A percentile compares a stretch with the other conserved stretches of the same genome.
Conservation (phyloP, 1,284 basidiomycete genomes). For the Heterobasidion occidentale region DNA sequence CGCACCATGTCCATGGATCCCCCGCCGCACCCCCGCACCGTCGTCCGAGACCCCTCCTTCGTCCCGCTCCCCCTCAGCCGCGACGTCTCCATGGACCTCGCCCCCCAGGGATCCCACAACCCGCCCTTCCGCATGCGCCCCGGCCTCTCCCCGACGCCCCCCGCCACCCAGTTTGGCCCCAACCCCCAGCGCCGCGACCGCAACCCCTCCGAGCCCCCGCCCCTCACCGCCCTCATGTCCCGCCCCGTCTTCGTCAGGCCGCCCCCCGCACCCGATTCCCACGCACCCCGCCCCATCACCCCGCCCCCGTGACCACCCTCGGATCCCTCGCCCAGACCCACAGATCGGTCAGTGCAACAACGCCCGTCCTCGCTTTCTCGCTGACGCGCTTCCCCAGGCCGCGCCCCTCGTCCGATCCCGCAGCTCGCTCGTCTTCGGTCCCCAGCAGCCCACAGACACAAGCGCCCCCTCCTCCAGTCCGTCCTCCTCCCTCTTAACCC, state of each 20-base stretch:
- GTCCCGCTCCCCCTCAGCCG: constrained; percentile 25
- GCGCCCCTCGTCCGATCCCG: constrained; percentile 41
- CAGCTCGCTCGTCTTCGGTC: constrained; percentile 39
- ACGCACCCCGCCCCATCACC: constrained; percentile 15
- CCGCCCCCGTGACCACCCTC: constrained; percentile 37
- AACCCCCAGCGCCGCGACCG: constrained; percentile 27
- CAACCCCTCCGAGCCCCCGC: constrained; percentile 58
- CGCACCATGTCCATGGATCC: constrained; percentile 63
- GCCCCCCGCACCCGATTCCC: constrained; percentile 25
- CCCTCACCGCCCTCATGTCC: constrained; percentile 45
- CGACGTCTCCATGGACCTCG: constrained; percentile 30
- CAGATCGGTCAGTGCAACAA: constrained; percentile 35
- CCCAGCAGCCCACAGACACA: constrained; percentile 5
- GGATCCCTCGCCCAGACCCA: constrained; percentile 55
- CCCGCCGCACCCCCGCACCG: constrained; percentile 18
- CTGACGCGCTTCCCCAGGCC: constrained; percentile 22
- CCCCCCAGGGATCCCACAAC: constrained; percentile 27
- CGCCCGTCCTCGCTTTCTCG: constrained; percentile 4
- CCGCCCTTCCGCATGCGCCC: constrained; percentile 54
- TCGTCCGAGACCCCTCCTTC: constrained; percentile 3
- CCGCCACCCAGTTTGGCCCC: constrained; percentile 41
- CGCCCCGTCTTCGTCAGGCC: constrained; percentile 65
- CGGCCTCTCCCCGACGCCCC: constrained; percentile 61
- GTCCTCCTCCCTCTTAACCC: constrained; percentile 9
- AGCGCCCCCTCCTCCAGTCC: constrained; percentile 17